These are phyloP conservation scores for Cicer pinnatifidum DNA, from an alignment of 306 rosid genomes.

Conservation along the genomic window DNA sequence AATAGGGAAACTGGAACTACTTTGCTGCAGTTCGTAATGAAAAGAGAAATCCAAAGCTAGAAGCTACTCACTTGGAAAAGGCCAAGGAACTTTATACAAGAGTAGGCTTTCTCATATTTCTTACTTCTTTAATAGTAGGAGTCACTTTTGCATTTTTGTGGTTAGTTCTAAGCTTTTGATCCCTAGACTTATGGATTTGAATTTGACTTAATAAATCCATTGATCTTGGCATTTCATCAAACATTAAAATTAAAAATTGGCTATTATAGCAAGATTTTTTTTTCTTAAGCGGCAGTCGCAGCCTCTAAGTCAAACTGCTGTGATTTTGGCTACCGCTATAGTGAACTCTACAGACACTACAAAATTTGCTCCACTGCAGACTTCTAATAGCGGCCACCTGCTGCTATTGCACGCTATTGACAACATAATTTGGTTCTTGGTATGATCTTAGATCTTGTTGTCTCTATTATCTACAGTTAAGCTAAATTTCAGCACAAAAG, in stretches of 20 bases:
- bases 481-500: conserved; percentile 14
- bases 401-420: neutral
- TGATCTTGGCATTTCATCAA: conserved; percentile 36
- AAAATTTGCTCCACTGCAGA: neutral
- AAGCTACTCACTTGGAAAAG: conserved; percentile 98
- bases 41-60: conserved; percentile 96
- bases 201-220: conserved; percentile 25
- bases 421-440: neutral
- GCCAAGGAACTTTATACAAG: conserved; percentile 90
- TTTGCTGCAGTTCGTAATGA: conserved; percentile 98
- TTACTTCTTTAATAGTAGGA: conserved; percentile 21
- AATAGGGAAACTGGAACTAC: conserved; percentile 99
- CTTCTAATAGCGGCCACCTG: neutral
- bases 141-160: conserved; percentile 30
- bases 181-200: conserved; percentile 20
- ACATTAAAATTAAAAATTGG: neutral
- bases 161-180: conserved; percentile 37
- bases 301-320: neutral
- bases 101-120: conserved; percentile 51
- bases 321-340: neutral
- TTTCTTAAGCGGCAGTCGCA: neutral
- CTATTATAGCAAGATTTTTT: neutral
- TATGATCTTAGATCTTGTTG: conserved; percentile 19
- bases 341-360: neutral
- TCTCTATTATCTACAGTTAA: neutral